These are phyloP conservation scores for Larix kaempferi DNA, from an alignment of 75 land plant species.

Conservation along the genomic window DNA sequence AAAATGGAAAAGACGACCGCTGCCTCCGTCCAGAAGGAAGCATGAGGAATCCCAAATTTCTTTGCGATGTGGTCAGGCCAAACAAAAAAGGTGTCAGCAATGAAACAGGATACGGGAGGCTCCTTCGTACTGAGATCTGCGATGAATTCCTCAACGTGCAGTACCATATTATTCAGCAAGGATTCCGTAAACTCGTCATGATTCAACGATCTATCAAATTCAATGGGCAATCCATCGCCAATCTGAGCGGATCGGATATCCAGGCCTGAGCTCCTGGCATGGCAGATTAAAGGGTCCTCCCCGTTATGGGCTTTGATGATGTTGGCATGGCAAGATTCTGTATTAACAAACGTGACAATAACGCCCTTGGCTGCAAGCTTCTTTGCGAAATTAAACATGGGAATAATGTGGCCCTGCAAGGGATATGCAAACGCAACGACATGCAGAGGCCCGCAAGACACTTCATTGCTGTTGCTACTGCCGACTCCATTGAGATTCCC, in stretches of 20 bases:
- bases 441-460: neutral
- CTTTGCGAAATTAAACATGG: slow-evolving; percentile 13
- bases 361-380: slow-evolving; percentile 21
- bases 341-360: slow-evolving; percentile 16
- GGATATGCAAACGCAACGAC: slow-evolving; percentile 15
- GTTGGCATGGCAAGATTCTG: neutral
- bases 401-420: slow-evolving; percentile 24
- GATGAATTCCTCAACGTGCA: slow-evolving; percentile 39
- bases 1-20: slow-evolving; percentile 31
- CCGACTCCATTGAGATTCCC: no score
- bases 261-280: slow-evolving; percentile 21
- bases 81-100: slow-evolving; percentile 38
- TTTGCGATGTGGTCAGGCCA: slow-evolving; percentile 27
- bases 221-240: slow-evolving; percentile 36
- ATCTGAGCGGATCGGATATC: slow-evolving; percentile 33
- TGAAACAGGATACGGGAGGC: slow-evolving; percentile 24
- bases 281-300: neutral
- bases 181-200: slow-evolving; percentile 22
- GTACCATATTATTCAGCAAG: slow-evolving; percentile 14
- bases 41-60: slow-evolving; percentile 29
- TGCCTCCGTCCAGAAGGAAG: slow-evolving; percentile 44
- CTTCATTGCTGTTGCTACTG: no score
- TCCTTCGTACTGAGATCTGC: neutral
- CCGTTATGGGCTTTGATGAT: neutral
- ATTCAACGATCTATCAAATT: slow-evolving; percentile 35